Evolutionary conservation across 805 yeast species (phyloP).

Genomic region (Pichia cephalocereana): DNA sequence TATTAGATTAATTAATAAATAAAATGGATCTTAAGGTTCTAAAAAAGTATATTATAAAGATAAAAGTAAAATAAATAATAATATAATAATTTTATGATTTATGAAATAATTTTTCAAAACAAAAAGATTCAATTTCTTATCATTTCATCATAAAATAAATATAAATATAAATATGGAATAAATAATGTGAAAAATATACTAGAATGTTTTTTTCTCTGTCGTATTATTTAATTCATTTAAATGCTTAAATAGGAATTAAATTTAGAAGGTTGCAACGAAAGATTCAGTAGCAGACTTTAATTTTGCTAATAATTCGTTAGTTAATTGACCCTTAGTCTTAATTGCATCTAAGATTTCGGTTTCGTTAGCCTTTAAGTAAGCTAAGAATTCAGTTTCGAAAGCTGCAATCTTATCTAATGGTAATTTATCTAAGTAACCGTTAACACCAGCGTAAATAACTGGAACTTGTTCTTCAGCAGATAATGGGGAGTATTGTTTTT

Average conservation of each 20-base stretch:
- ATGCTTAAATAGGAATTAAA: neutral
- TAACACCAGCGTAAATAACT: constrained; percentile 98
- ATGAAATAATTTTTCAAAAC: neutral
- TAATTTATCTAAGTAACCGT: constrained; percentile 91
- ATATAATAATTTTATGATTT: neutral
- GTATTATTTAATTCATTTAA: neutral
- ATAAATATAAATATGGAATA: constrained; percentile 13
- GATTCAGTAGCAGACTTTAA: constrained; percentile 89
- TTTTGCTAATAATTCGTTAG: constrained; percentile 77
- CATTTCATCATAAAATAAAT: constrained; percentile 17
- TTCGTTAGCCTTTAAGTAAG: constrained; percentile 88
- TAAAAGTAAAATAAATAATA: neutral
- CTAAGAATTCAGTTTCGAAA: constrained; percentile 87
- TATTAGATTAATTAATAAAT: neutral
- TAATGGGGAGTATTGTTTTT: constrained; percentile 93
- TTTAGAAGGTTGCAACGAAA: constrained; percentile 82
- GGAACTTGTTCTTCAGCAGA: constrained; percentile 99
- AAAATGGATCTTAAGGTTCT: neutral
- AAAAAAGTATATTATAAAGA: neutral
- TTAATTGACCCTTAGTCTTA: constrained; percentile 81
- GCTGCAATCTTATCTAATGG: constrained; percentile 80
- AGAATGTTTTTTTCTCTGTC: neutral
- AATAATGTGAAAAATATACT: constrained; percentile 9
- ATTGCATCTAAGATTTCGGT: constrained; percentile 74
- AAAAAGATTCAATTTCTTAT: constrained; percentile 7